Evolutionary conservation across 2,329 filamentous ascomycete species (phyloP), one percentile per base, ranked within the genome.

Genomic region (Cercospora zeae-maydis): DNA sequence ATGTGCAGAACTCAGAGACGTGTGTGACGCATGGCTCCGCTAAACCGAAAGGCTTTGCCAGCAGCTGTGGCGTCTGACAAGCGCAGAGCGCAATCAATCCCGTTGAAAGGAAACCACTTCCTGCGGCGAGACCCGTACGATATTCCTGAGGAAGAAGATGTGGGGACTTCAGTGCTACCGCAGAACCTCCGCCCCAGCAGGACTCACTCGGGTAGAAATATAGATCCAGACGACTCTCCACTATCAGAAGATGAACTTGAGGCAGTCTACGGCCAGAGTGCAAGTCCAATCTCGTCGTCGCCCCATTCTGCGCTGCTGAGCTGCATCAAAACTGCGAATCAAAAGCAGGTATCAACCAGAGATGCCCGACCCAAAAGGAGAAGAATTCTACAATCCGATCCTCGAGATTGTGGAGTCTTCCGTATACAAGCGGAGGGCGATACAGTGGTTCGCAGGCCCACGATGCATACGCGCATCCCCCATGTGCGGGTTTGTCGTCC

Each of bases 161-260:
- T 63, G 1, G 27, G 49, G 9, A 5, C 33, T 8, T 5, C 24
- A 13, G 47, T 56, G 11, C 24, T 58, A 24, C 37, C 63, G 34
- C 51, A 30, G 8, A 30, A 47, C 19, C 30, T 51, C 21, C 14
- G 16, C 6, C 31, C 30, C 34, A 42, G 36, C 11, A 37, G 19
- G 16, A 30, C 49, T 24, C 27, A n/a, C 4, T 53, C 34, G 3
- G 37, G 39, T 10, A 61, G 14, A 31, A 6, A 63, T n/a, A 61
- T 62, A n/a, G 65, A 66, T 24, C 60, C 70, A 45, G 69, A 73
- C 8, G 71, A 73, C 34, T 70, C 73, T 1, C 70, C 69, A 24
- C 61, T 75, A 11, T 75, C 71, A 11, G 71, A 73, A 62, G 69
- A 66, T 21, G 63, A 67, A 21, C 62, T 69, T 34, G 65, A 66